Evolutionary conservation across 345 rosid species (phyloP).

Genomic region (Eucalyptus sp.): DNA sequence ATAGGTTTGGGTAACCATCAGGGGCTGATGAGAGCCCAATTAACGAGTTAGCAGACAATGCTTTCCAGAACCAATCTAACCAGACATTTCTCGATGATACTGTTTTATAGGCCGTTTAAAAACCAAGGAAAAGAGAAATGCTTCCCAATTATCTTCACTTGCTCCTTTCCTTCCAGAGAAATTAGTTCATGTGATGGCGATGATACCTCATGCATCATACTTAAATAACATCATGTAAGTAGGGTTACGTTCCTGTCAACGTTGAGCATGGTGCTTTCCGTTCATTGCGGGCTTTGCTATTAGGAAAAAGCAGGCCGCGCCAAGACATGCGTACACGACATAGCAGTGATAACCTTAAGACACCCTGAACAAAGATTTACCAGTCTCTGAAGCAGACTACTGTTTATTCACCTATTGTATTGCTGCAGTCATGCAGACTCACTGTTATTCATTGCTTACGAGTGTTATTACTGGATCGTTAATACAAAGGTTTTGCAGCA

Average conservation of each 20-base stretch:
- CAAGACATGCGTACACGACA: background rate
- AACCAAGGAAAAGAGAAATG: background rate
- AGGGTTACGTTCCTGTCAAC: background rate
- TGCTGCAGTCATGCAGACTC: background rate
- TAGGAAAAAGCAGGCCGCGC: accelerated
- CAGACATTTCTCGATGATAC: background rate
- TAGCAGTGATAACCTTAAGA: background rate
- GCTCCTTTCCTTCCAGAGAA: background rate
- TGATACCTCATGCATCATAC: background rate
- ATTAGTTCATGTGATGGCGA: background rate
- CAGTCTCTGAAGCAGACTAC: background rate
- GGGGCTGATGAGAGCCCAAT: background rate
- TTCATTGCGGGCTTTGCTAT: background rate
- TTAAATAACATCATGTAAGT: background rate
- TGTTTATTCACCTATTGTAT: background rate
- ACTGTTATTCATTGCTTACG: background rate
- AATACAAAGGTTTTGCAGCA: background rate
- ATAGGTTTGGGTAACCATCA: background rate
- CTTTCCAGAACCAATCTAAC: background rate
- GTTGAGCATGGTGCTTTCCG: background rate
- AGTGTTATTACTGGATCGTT: background rate
- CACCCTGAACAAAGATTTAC: background rate
- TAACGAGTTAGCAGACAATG: background rate
- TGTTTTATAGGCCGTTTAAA: background rate
- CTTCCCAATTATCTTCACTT: background rate